A percentile compares a stretch with the other conserved stretches of the same genome.
phyloP scores from a whole-genome alignment of 2,329 filamentous ascomycete species.

The Fusarium multiceps region DNA sequence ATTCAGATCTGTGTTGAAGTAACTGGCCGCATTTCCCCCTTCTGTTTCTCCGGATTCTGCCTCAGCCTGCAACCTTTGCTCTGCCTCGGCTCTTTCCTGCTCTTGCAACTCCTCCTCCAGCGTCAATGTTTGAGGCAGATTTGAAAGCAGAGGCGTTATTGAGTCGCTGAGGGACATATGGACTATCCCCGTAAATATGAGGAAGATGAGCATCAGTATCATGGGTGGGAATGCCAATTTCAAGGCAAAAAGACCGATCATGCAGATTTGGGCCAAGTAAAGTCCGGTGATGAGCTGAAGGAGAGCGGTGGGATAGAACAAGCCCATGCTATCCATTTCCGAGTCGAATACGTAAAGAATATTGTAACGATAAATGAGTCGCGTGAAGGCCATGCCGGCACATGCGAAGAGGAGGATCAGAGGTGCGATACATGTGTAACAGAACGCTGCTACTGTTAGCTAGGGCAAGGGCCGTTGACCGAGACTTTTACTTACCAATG shows the following conservation, averaged over 20 bases:
- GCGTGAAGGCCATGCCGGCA: conserved; percentile 82
- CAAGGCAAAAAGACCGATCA: conserved; percentile 86
- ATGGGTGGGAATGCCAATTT: conserved; percentile 74
- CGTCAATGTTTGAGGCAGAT: conserved; percentile 78
- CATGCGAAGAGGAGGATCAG: conserved; percentile 85
- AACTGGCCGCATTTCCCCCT: conserved; percentile 48
- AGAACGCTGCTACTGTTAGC: conserved; percentile 68
- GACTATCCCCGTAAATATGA: conserved; percentile 80
- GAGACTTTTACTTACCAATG: conserved; percentile 68
- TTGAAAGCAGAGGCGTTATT: conserved; percentile 79
- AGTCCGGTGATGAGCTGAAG: conserved; percentile 87
- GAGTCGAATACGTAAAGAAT: conserved; percentile 87
- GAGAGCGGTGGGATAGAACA: conserved; percentile 87
- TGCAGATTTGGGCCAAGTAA: conserved; percentile 83
- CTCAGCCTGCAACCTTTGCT: conserved; percentile 38
- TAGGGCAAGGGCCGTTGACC: accelerated
- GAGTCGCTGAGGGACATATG: conserved; percentile 80
- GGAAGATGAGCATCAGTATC: conserved; percentile 79
- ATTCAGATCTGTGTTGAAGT: conserved; percentile 51
- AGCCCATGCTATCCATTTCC: conserved; percentile 85
- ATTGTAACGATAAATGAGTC: conserved; percentile 91
- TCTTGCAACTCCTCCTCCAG: conserved; percentile 62
- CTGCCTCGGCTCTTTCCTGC: conserved; percentile 61
- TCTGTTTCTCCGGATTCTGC: conserved; percentile 39
- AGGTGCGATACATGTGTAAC: conserved; percentile 88